Base-by-base conservation (phyloP, 176 grass and related monocot species). In the Juncus effusus region DNA sequence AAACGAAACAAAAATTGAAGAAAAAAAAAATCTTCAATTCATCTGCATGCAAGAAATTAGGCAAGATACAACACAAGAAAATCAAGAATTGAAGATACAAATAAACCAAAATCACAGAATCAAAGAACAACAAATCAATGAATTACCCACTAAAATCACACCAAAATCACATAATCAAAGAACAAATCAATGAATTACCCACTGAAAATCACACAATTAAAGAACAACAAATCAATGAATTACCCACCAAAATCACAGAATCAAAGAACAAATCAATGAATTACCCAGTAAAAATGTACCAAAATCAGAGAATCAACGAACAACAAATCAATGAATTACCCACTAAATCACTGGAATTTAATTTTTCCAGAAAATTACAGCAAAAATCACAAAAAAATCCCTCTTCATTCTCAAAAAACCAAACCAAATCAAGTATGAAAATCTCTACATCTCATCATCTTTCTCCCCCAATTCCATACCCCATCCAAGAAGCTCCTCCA, bases 381-480 rank as follows among this genome's bases (percentile, higher is more conserved):
- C 12, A 70, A 72, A 53, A 72, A 72, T 72, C 7, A 72, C 44
- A 72, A 53, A 59, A 60, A 72, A 58, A 35, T 16, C 51, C 54
- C 51, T 56, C 53, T 58, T 56, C 15, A 2, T 60, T 72, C 39
- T 58, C 42, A 72, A 72, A 72, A 56, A 45, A 70, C 56, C 42
- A 72, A 56, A 72, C 39, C 39, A 72, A 59, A 72, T 72, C 69
- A 56, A 59, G 69, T 40, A 72, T 56, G 54, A 72, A 56, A 72
- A 59, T 53, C 42, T 53, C 68, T 42, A 40, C 42, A 55, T 55
- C 54, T 28, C 54, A 54, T n/a, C 10, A 37, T 72, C 54, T 45
- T 60, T 72, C 69, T 72, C 69, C 2, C 41, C 53, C 16, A 72
- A 72, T 41, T 56, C 58, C 38, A 72, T 13, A 72, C 58, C 58